Evolutionary conservation across 148 eudicot species (phyloP).

Genomic region (Rhododendron molle): DNA sequence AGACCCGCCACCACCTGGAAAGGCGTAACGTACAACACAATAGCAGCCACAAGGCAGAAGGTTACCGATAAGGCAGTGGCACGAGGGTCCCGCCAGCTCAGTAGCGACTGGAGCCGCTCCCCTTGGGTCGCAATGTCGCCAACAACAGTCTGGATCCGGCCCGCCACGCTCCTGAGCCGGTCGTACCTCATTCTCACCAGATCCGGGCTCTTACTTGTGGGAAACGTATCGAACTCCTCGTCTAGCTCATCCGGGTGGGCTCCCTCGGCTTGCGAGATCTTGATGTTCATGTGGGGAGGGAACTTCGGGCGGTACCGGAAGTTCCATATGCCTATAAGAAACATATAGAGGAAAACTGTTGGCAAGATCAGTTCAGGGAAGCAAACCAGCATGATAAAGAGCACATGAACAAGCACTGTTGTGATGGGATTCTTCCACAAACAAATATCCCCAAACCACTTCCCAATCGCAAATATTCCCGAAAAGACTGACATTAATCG

Average conservation of each 20-base stretch:
- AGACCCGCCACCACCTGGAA: conserved; percentile 75
- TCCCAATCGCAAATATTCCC: conserved; percentile 66
- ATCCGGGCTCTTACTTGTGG: conserved; percentile 77
- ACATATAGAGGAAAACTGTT: conserved; percentile 87
- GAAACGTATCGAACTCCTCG: conserved; percentile 92
- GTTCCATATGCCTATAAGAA: conserved; percentile 89
- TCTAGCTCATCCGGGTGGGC: conserved; percentile 86
- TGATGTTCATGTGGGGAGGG: conserved; percentile 98
- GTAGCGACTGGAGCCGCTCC: conserved; percentile 74
- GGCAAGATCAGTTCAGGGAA: conserved; percentile 90
- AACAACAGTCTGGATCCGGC: conserved; percentile 83
- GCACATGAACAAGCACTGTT: conserved; percentile 76
- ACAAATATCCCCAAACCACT: conserved; percentile 85
- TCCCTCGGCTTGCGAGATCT: conserved; percentile 79
- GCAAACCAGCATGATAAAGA: conserved; percentile 82
- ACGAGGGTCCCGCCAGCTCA: conserved; percentile 98
- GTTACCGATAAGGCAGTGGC: conserved; percentile 81
- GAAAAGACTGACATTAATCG: conserved; percentile 82
- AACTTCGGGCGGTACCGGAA: conserved; percentile 82
- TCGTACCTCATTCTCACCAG: conserved; percentile 89
- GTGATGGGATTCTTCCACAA: conserved; percentile 91
- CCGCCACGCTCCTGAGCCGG: conserved; percentile 82
- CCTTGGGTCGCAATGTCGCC: conserved; percentile 96
- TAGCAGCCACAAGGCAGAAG: conserved; percentile 68
- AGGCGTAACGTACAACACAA: conserved; percentile 81